Evolutionary conservation across 495 filamentous ascomycete species (phyloP), one percentile per base, ranked within the genome.

Genomic region (Neurospora sublineolata): DNA sequence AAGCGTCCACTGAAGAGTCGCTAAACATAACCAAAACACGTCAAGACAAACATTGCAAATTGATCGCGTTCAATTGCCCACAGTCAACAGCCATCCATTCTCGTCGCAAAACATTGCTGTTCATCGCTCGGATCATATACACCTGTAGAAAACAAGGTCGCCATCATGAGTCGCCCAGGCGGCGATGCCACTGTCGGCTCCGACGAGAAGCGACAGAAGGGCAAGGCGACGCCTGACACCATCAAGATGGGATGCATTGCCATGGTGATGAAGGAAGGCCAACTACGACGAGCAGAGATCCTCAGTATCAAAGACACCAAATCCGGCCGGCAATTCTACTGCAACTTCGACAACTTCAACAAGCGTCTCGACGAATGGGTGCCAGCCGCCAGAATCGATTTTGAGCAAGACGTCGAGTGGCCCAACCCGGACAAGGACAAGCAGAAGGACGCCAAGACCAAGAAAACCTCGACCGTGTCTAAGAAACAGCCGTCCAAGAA

Each of bases 281-380:
- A 94, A 79, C 84, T 90, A 70, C 89, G 95, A 69, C 93, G 93
- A 82, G 95, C 95, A 69, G 95, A 97, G 80, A 97, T 99, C 71
- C 81, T 99, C 14, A 93, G 91, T 36, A 94, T 97, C 58, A 87
- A 90, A 76, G 91, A 91, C 68, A 89, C 91, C 9, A 94, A 95
- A 76, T 93, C 92, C 74, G 89, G 91, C 5, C 89, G 90, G 68
- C 90, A 91, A 70, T 97, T 93, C 78, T 97, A 97, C 78, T 94
- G 97, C 75, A 97, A 99, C 80, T 99, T 98, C 81, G 93, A 97
- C 72, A 96, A 97, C 74, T 99, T 97, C 88, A 99, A 99, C 84
- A 99, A 99, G 78, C 95, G 95, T 84, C 87, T 99, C 20, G 95
- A 99, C 81, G 94, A 99, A 86, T 98, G 96, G 96, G 87, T 98